Evolutionary conservation across 1,139 yeast genomes (phyloP).

Genomic region (Sugiyamaella neomexicana): DNA sequence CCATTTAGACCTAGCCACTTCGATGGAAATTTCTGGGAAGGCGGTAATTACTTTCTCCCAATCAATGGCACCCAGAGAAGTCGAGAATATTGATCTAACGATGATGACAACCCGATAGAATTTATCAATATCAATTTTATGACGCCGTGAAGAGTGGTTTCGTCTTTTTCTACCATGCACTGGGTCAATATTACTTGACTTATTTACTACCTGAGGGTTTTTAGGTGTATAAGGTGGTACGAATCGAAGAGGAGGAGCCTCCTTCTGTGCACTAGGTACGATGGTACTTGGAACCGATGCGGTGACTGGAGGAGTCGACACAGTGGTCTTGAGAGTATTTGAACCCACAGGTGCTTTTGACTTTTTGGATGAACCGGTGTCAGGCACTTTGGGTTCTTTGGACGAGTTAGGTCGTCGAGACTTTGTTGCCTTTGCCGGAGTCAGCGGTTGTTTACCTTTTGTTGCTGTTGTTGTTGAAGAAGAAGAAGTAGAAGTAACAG

Average conservation of each 20-base stretch:
- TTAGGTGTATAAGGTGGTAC: neutral
- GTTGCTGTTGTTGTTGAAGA: too few relatives aligned
- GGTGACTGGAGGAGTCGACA: too few relatives aligned
- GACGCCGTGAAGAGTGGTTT: conserved; percentile 17
- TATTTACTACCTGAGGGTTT: neutral
- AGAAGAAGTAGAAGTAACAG: too few relatives aligned
- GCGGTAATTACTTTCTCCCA: conserved; percentile 57
- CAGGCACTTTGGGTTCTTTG: neutral
- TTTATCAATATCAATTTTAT: conserved; percentile 45
- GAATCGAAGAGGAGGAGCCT: neutral
- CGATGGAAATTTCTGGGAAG: conserved; percentile 45
- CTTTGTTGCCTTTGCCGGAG: neutral
- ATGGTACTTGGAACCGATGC: neutral
- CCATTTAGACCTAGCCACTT: conserved; percentile 57
- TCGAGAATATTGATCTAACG: conserved; percentile 54
- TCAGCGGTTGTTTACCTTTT: too few relatives aligned
- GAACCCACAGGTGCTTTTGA: neutral
- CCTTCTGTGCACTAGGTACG: too few relatives aligned
- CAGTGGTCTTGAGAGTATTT: too few relatives aligned
- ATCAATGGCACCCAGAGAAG: conserved; percentile 48
- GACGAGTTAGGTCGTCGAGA: neutral
- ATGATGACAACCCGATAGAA: conserved; percentile 63
- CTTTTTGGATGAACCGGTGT: too few relatives aligned
- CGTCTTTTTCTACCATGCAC: conserved; percentile 18
- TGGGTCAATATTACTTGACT: conserved; percentile 11